phyloP scores from a whole-genome alignment of 371 early-diverging fungal genomes.

The Parasitella parasitica region DNA sequence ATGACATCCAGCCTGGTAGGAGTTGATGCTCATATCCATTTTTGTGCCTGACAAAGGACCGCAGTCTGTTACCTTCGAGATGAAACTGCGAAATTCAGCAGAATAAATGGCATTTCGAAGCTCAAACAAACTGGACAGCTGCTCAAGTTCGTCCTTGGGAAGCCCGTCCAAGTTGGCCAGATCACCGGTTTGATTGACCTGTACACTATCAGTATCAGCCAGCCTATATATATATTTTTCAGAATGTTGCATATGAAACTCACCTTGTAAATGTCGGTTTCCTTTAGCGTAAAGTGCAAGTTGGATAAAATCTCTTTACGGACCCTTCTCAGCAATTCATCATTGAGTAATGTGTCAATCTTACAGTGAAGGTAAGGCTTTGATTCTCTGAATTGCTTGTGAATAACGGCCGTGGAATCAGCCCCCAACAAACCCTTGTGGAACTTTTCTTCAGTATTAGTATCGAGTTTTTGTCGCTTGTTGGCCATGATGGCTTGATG shows the following conservation, averaged over 20 bases:
- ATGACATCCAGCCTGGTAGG: slow-evolving; percentile 67
- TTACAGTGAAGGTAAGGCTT: slow-evolving; percentile 67
- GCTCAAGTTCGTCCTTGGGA: slow-evolving; percentile 48
- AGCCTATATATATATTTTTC: not conserved
- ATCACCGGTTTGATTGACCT: slow-evolving; percentile 73
- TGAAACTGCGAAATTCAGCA: slow-evolving; percentile 63
- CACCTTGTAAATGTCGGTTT: slow-evolving; percentile 81
- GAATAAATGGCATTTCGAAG: slow-evolving; percentile 75
- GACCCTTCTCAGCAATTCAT: slow-evolving; percentile 59
- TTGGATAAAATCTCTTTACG: slow-evolving; percentile 61
- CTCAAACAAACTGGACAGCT: slow-evolving; percentile 51
- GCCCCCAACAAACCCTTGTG: slow-evolving; percentile 29
- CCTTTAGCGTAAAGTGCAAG: slow-evolving; percentile 73
- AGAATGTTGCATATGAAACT: too few relatives aligned
- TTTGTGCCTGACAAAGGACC: slow-evolving; percentile 61
- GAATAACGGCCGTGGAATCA: slow-evolving; percentile 14
- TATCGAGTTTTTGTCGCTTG: slow-evolving; percentile 20
- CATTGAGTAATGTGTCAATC: slow-evolving; percentile 59
- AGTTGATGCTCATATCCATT: slow-evolving; percentile 70
- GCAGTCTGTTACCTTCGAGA: slow-evolving; percentile 67
- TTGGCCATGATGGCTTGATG: not conserved
- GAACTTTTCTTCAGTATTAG: slow-evolving; percentile 24
- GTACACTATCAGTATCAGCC: not conserved
- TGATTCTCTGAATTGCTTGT: slow-evolving; percentile 45
- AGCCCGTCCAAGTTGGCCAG: slow-evolving; percentile 80